A percentile compares a stretch with the other conserved stretches of the same genome.
Evolutionary conservation across 768 basidiomycete species (phyloP).

Genomic region (Mycena amicta): DNA sequence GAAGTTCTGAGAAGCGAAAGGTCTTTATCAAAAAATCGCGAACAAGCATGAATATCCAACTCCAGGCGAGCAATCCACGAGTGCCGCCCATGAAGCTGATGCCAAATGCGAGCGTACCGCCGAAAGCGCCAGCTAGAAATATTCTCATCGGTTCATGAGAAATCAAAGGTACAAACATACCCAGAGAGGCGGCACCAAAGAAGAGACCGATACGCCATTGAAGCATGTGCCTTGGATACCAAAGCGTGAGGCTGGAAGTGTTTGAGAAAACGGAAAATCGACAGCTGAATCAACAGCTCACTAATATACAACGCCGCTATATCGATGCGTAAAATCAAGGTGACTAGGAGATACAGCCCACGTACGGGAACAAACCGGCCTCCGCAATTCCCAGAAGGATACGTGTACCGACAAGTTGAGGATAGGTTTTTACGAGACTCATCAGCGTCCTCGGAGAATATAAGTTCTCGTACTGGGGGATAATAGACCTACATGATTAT

Average conservation of each 20-base stretch:
- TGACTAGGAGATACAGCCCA: neutral
- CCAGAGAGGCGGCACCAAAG: constrained; percentile 62
- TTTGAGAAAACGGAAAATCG: neutral
- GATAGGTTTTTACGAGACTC: constrained; percentile 70
- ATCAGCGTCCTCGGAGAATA: constrained; percentile 51
- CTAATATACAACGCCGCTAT: constrained; percentile 68
- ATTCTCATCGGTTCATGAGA: neutral
- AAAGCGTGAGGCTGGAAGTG: constrained; percentile 60
- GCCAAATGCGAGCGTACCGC: constrained; percentile 58
- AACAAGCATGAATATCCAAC: constrained; percentile 61
- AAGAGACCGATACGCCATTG: constrained; percentile 65
- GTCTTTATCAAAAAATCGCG: constrained; percentile 43
- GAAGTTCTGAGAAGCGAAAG: neutral
- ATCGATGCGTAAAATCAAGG: neutral
- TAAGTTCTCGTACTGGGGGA: neutral
- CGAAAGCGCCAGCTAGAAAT: constrained; percentile 46
- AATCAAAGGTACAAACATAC: constrained; percentile 32
- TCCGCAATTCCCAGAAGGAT: constrained; percentile 67
- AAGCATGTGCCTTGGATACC: constrained; percentile 67
- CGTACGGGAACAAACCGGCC: constrained; percentile 64
- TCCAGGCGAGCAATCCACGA: constrained; percentile 56
- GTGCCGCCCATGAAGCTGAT: constrained; percentile 55
- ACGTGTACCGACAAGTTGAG: constrained; percentile 59
- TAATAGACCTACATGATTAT: constrained; percentile 50
- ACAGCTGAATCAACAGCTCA: constrained; percentile 28